These are phyloP conservation scores for Paramyrothecium sp. DNA, from an alignment of 2,329 filamentous ascomycete species.

Conservation along the genomic window DNA sequence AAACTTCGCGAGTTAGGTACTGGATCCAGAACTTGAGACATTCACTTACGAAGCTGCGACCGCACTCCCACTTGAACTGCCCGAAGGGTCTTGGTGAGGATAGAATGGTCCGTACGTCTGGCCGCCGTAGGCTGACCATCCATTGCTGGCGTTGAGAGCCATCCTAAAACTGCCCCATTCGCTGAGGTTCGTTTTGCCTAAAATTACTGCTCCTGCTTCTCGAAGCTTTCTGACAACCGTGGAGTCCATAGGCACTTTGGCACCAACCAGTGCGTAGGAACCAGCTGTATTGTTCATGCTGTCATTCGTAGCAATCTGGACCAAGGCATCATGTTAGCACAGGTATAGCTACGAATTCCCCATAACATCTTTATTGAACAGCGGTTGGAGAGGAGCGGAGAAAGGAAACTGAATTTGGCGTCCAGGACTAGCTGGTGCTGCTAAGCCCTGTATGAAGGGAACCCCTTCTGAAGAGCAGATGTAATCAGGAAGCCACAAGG, in stretches of 20 bases:
- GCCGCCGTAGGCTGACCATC: constrained; percentile 65
- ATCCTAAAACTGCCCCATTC: constrained; percentile 63
- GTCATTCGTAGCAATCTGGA: constrained; percentile 56
- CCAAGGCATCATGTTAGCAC: too few species aligned
- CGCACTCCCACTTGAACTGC: constrained; percentile 61
- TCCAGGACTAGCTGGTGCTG: too few species aligned
- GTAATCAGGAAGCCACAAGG: too few species aligned
- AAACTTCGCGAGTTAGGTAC: neutral
- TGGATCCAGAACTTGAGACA: too few species aligned
- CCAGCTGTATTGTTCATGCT: constrained; percentile 60
- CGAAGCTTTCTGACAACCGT: constrained; percentile 60
- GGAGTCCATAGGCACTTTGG: constrained; percentile 53
- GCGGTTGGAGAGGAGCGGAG: too few species aligned
- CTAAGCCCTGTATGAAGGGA: too few species aligned
- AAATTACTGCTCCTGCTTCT: constrained; percentile 58
- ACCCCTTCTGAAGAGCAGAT: too few species aligned
- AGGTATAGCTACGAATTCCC: too few species aligned
- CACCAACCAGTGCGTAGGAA: constrained; percentile 56
- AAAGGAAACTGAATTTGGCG: too few species aligned
- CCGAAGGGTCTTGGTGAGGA: constrained; percentile 58
- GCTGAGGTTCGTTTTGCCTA: constrained; percentile 65
- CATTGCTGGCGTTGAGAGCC: constrained; percentile 54
- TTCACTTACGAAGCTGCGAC: constrained; percentile 40
- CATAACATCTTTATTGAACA: too few species aligned
- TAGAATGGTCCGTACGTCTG: constrained; percentile 62